Percentiles rank a stretch among this genome's conserved stretches.
Evolutionary conservation across 805 yeast genomes (phyloP).

Genomic region (Priceomyces castillae): DNA sequence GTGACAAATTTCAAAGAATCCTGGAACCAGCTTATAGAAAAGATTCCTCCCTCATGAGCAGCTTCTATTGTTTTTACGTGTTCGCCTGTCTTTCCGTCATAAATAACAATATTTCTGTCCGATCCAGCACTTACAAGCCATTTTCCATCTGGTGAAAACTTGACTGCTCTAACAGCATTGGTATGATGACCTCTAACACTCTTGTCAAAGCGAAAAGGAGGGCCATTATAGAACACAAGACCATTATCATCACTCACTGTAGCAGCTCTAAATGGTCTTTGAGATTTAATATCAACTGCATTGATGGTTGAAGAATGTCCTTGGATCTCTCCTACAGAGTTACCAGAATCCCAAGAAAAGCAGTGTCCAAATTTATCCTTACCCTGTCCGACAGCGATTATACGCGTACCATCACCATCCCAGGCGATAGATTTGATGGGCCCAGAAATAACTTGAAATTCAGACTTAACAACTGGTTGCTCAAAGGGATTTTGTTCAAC

Average conservation of each 20-base stretch:
- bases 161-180: conserved; percentile 77
- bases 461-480: conserved; percentile 68
- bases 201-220: conserved; percentile 84
- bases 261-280: conserved; percentile 89
- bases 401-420: conserved; percentile 84
- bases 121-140: conserved; percentile 78
- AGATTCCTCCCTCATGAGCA: conserved; percentile 79
- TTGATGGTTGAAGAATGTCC: conserved; percentile 87
- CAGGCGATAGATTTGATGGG: conserved; percentile 80
- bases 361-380: conserved; percentile 89
- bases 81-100: conserved; percentile 88
- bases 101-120: conserved; percentile 72
- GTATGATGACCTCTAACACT: conserved; percentile 73
- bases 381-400: conserved; percentile 95
- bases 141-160: conserved; percentile 78
- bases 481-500: conserved; percentile 36
- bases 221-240: conserved; percentile 82
- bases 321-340: conserved; percentile 92
- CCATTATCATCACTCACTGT: conserved; percentile 90
- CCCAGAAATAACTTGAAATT: conserved; percentile 76
- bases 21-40: conserved; percentile 66
- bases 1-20: conserved; percentile 63
- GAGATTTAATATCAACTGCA: conserved; percentile 79
- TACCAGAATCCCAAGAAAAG: conserved; percentile 91
- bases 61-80: conserved; percentile 48